Conservation (phyloP, 2,329 filamentous ascomycete species). For the Stachybotrys chlorohalonatus region DNA sequence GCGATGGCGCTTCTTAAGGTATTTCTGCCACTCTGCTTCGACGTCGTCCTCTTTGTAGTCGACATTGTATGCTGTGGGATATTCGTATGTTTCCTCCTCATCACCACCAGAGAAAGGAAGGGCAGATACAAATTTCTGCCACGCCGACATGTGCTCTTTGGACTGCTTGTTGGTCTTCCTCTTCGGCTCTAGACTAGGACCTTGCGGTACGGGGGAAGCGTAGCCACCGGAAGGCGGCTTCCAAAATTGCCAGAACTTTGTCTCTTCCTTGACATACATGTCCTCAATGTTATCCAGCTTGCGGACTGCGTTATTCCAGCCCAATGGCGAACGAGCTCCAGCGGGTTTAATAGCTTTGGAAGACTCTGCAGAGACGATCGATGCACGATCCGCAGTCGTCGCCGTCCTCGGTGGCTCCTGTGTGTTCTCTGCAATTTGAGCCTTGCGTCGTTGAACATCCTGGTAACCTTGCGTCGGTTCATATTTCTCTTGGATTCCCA, state of each 20-base stretch:
- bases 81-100: constrained; percentile 38
- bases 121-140: constrained; percentile 38
- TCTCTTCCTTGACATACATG: constrained; percentile 35
- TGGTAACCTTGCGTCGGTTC: constrained; percentile 1
- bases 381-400: constrained; percentile 25
- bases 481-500: constrained; percentile 8
- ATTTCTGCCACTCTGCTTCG: constrained; percentile 71
- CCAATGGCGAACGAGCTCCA: constrained; percentile 6
- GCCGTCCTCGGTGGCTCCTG: constrained; percentile 7
- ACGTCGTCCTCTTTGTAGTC: constrained; percentile 49
- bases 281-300: constrained; percentile 38
- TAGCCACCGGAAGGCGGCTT: constrained; percentile 53
- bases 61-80: constrained; percentile 54
- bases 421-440: constrained; percentile 22
- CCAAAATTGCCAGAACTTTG: constrained; percentile 56
- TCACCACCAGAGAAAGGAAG: constrained; percentile 41
- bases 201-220: constrained; percentile 51
- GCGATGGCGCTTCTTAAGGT: constrained; percentile 71
- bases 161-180: constrained; percentile 16
- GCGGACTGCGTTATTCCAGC: constrained; percentile 39
- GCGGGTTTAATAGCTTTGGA: constrained; percentile 10
- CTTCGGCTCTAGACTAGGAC: constrained; percentile 31
- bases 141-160: constrained; percentile 35
- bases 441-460: constrained; percentile 16
- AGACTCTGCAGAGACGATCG: constrained; percentile 28